Base-by-base conservation (phyloP, 2,329 filamentous ascomycete genomes). In the Massarina eburnea region DNA sequence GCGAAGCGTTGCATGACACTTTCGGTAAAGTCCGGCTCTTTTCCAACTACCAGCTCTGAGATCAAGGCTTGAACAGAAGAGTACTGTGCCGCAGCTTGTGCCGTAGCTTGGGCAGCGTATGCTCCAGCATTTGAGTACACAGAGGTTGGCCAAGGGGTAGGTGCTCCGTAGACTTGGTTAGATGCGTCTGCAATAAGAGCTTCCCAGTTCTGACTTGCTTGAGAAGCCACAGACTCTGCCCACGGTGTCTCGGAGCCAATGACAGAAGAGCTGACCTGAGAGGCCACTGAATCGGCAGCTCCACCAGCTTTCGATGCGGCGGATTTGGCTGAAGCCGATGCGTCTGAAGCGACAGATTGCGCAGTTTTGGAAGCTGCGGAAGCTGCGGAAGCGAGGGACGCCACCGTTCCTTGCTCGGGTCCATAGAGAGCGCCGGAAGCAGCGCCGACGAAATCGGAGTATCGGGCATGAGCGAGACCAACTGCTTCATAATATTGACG, bases 1-100 rank as follows among this genome's bases (percentile, higher is more conserved):
- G 82, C 81, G 10, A 95, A 77, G 41, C 86, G 81, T 41, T 76
- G 82, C 70, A 90, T 83, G 3, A 92, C 86, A 48, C 87, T 91
- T 61, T 95, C 88, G 0, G 86, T 91, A 59, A 90, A 95, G 12
- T 84, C 83, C 0, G 88, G 85, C 64, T 95, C 89, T 66, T 86
- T 89, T 42, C 88, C 90, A 32, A 79, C 72, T 12, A 95, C 76
- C 1, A 95, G 75, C 67, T 95, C 89, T 1, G 86, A 87, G 12
- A 95, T 79, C 2, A 94, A 78, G 10, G 80, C 81, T 63, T 85
- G 83, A 4, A 95, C 79, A 20, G 82, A 82, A 4, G 80, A 79
- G 55, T 89, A 91, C 58, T 89, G 85, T 38, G 80, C 76, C 5
- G 76, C 74, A 1, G 81, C 81, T 32, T 78, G 78, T 17, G 79